Conservation (phyloP, 331 rosid species). For the Phaseolus coccineus region DNA sequence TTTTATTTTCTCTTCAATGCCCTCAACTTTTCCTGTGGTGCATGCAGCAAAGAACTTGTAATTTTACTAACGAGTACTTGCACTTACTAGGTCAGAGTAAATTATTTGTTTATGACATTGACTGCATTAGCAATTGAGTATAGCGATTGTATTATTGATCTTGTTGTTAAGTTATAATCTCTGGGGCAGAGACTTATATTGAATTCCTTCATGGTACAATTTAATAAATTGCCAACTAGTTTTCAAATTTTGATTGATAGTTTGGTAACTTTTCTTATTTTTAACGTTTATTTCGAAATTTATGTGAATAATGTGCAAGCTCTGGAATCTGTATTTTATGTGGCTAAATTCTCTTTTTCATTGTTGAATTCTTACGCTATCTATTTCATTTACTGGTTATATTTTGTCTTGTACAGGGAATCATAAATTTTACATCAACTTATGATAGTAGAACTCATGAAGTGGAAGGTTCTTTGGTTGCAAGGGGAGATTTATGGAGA, state of each 20-base stretch:
- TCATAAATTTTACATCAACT: constrained; percentile 75
- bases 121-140: constrained; percentile 2
- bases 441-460: constrained; percentile 90
- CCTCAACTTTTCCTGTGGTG: neutral
- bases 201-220: constrained; percentile 4
- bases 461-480: constrained; percentile 83
- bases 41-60: neutral
- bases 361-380: neutral
- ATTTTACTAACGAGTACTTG: neutral
- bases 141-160: neutral
- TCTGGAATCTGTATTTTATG: constrained; percentile 30
- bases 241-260: constrained; percentile 9
- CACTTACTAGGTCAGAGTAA: neutral
- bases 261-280: neutral
- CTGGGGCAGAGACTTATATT: constrained; percentile 11
- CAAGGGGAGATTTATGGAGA: constrained; percentile 98
- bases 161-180: constrained; percentile 18
- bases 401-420: constrained; percentile 64
- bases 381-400: constrained; percentile 39
- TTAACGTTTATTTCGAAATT: neutral
- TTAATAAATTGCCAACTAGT: constrained; percentile 1
- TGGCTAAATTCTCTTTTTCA: neutral
- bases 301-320: constrained; percentile 7
- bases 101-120: constrained; percentile 3
- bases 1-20: neutral